phyloP scores from a whole-genome alignment of 2,329 filamentous ascomycete genomes.

The Alternaria longipes region DNA sequence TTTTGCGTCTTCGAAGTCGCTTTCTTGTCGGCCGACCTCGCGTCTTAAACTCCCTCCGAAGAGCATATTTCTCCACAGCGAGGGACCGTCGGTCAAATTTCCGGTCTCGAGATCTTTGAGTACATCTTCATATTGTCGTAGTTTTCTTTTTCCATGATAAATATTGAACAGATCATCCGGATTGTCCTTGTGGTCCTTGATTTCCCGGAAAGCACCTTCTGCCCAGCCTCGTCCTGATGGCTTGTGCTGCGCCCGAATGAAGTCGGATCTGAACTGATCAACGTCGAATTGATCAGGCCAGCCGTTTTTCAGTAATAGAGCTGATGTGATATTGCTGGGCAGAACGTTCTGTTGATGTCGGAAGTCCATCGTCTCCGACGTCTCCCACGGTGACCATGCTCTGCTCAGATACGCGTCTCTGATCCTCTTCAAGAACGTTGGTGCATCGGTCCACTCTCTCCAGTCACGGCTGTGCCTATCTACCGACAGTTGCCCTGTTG shows the following conservation, averaged over 20 bases:
- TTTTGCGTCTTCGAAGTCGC: constrained; percentile 13
- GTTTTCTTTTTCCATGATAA: background rate
- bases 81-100: background rate
- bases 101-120: background rate
- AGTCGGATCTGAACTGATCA: constrained; percentile 21
- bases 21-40: background rate
- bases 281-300: constrained; percentile 19
- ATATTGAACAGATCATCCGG: background rate
- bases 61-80: background rate
- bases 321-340: background rate
- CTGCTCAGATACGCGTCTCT: constrained; percentile 15
- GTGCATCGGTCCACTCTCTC: constrained; percentile 15
- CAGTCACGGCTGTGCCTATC: background rate
- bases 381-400: constrained; percentile 25
- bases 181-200: constrained; percentile 8
- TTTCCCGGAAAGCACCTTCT: constrained; percentile 1
- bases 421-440: constrained; percentile 18
- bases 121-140: too few species aligned
- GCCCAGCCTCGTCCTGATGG: constrained; percentile 11
- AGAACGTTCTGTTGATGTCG: constrained; percentile 11
- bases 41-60: background rate
- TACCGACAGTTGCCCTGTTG: background rate
- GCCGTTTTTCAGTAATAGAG: constrained; percentile 17
- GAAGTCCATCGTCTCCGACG: constrained; percentile 9
- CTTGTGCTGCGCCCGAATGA: constrained; percentile 21